Conservation (phyloP, 2,329 filamentous ascomycete genomes). For the Microcera coccophila region DNA sequence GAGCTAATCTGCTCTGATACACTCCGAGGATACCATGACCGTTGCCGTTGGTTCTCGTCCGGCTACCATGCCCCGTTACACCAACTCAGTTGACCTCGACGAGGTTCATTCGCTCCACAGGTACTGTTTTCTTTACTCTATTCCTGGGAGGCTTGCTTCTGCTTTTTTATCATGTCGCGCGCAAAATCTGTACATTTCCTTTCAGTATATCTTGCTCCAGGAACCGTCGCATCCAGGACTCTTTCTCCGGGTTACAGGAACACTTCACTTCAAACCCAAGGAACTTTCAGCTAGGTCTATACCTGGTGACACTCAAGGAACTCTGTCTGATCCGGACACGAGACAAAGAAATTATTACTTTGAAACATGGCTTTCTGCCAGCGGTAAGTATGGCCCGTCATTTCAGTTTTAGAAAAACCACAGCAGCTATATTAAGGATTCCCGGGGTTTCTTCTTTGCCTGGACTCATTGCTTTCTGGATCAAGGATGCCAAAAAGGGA, state of each 20-base stretch:
- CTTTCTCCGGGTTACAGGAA: conserved; percentile 7
- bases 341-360: conserved; percentile 25
- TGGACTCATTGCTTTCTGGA: background rate
- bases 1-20: conserved; percentile 28
- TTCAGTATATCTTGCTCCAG: conserved; percentile 14
- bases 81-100: conserved; percentile 51
- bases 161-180: conserved; percentile 29
- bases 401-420: conserved; percentile 20
- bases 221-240: conserved; percentile 16
- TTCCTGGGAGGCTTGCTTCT: conserved; percentile 42
- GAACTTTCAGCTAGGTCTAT: conserved; percentile 9
- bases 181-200: conserved; percentile 31
- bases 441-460: conserved; percentile 3
- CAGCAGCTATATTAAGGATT: conserved; percentile 8
- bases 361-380: conserved; percentile 19
- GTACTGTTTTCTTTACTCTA: conserved; percentile 52
- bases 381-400: conserved; percentile 39
- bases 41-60: conserved; percentile 44
- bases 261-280: conserved; percentile 9
- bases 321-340: conserved; percentile 33
- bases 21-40: conserved; percentile 46
- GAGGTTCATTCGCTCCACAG: conserved; percentile 59
- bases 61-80: conserved; percentile 53
- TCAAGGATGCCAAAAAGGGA: conserved; percentile 19
- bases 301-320: conserved; percentile 12